Evolutionary conservation across 768 basidiomycete species (phyloP).

Genomic region (Pleurotus tuber-regium): DNA sequence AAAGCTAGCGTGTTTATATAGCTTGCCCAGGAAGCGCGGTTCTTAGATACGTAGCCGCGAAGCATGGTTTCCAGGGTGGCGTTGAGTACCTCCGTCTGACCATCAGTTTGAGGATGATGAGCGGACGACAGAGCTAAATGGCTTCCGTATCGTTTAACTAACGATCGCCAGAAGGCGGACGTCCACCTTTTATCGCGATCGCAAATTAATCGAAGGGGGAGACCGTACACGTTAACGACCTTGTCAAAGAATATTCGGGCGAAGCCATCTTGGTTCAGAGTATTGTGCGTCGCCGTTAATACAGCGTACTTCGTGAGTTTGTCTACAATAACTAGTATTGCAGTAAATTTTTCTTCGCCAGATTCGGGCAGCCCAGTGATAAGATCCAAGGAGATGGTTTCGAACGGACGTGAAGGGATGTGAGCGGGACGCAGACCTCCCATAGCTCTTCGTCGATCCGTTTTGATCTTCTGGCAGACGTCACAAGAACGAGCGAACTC

Average conservation of each 20-base stretch:
- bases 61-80: conserved; percentile 27
- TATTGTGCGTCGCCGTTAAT: conserved; percentile 14
- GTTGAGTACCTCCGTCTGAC: conserved; percentile 29
- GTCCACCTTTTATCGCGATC: too few relatives aligned
- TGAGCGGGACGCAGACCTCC: conserved; percentile 18
- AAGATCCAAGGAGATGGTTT: conserved; percentile 16
- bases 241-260: conserved; percentile 19
- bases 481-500: conserved; percentile 17
- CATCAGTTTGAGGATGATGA: conserved; percentile 37
- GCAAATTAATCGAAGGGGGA: conserved; percentile 19
- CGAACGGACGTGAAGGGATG: conserved; percentile 19
- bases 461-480: conserved; percentile 23
- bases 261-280: conserved; percentile 17
- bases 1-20: conserved; percentile 24
- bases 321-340: conserved; percentile 21
- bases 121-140: conserved; percentile 23
- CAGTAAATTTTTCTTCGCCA: conserved; percentile 11
- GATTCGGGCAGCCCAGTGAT: conserved; percentile 21
- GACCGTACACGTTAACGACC: conserved; percentile 18
- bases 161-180: conserved; percentile 24
- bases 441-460: conserved; percentile 10
- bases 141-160: conserved; percentile 17
- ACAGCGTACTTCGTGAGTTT: conserved; percentile 22
- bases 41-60: conserved; percentile 21
- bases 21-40: conserved; percentile 23